Evolutionary conservation across 2,329 filamentous ascomycete species (phyloP).

Genomic region (Exophiala lecanii-corni): DNA sequence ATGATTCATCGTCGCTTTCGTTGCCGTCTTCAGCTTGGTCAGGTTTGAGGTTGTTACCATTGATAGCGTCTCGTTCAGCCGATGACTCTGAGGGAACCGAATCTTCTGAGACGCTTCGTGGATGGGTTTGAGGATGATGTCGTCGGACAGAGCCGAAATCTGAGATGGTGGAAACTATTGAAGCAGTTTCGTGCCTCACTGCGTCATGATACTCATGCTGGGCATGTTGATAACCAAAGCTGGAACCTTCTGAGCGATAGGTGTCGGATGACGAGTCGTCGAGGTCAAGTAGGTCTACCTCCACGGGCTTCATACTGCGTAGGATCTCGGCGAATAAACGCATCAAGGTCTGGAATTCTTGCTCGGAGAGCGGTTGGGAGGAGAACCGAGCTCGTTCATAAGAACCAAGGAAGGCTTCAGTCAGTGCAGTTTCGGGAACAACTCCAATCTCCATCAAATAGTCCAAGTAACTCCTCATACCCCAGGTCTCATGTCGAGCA

Average conservation of each 20-base stretch:
- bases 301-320: conserved; percentile 65
- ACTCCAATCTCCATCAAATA: conserved; percentile 67
- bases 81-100: conserved; percentile 21
- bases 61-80: conserved; percentile 5
- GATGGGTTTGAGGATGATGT: conserved; percentile 13
- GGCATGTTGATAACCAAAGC: background rate
- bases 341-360: conserved; percentile 75
- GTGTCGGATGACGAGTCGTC: conserved; percentile 19
- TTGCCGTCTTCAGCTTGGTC: background rate
- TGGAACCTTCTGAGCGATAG: conserved; percentile 10
- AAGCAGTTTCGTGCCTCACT: conserved; percentile 8
- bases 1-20: conserved; percentile 6
- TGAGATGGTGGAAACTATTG: conserved; percentile 15
- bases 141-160: conserved; percentile 17
- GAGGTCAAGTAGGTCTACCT: conserved; percentile 48
- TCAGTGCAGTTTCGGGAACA: conserved; percentile 47
- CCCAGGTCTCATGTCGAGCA: conserved; percentile 65
- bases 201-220: background rate
- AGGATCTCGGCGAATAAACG: conserved; percentile 76
- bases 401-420: conserved; percentile 60
- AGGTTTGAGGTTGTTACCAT: background rate
- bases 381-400: conserved; percentile 89
- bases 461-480: conserved; percentile 71
- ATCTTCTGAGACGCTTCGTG: conserved; percentile 21
- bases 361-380: conserved; percentile 60